Conservation (phyloP, 345 rosid genomes). For the Eucalyptus cloeziana region DNA sequence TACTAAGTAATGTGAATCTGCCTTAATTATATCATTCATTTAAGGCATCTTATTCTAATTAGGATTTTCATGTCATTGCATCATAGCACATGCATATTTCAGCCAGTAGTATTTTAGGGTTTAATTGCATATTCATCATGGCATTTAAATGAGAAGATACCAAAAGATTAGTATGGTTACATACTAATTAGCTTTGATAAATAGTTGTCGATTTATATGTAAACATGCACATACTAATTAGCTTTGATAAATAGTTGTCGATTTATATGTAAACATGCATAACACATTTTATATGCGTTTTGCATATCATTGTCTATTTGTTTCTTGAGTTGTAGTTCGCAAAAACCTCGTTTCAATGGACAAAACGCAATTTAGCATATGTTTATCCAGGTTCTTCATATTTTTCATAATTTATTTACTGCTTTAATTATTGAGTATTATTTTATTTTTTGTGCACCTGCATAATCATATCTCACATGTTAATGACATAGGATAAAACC, state of each 20-base stretch:
- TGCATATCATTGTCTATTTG: not conserved
- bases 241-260: not conserved
- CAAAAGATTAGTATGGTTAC: not conserved
- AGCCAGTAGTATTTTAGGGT: not conserved
- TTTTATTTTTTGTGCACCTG: not conserved
- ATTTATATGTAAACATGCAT: not conserved
- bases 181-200: not conserved
- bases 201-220: not conserved
- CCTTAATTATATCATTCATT: not conserved
- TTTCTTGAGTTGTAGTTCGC: not conserved
- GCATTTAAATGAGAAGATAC: not conserved
- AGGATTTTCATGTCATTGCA: not conserved
- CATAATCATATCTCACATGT: not conserved
- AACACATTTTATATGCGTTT: not conserved
- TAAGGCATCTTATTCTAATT: not conserved
- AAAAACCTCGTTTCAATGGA: not conserved
- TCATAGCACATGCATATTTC: not conserved
- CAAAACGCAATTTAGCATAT: not conserved
- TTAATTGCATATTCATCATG: not conserved
- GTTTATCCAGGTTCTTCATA: not conserved
- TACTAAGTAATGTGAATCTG: not conserved
- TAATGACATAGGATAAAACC: not conserved
- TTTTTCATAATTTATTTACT: not conserved
- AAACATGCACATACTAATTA: not conserved
- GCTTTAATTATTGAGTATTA: not conserved